Base-by-base conservation (phyloP, 371 early-diverging fungal species). In the Nematocida sp. region DNA sequence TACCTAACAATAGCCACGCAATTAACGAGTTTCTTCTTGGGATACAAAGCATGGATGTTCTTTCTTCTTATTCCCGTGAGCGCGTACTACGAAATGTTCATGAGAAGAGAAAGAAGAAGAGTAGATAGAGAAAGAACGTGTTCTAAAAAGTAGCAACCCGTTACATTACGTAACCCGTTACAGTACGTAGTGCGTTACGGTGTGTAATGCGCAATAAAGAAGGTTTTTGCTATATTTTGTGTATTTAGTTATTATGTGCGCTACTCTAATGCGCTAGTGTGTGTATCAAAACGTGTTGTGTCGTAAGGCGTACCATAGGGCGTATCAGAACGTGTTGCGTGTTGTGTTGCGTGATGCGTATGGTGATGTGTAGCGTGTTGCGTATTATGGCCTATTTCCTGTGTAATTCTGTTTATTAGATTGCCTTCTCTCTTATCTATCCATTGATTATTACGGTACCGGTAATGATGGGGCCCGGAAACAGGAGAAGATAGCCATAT, bases 401-500 rank as follows among this genome's bases (percentile, higher is more conserved):
- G 45, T 23, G 61, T 45, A 23, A 71, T 45, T 13, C 57, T n/a
- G 3, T 45, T 61, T 9, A 71, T 30, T 30, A 71, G 40, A 35
- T 50, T 33, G 36, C 65, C 60, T 18, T 40, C 78, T 25, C 48
- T 55, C 1, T 30, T 20, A 42, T 78, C 63, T 61, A 80, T 25
- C 84, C 85, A 66, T 75, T 84, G 66, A 16, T 79, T 69, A 0
- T 71, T 65, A 65, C 87, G 87, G 66, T 86, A 89, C 78, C 92
- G 91, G 79, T 89, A 95, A 55, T 93, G 87, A 80, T 89, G 89
- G 4, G 93, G 94, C 4, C 96, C 96, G 80, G 91, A 89, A 33
- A 89, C 78, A 2, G 97, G 97, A 4, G 95, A 94, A 16, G 95
- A 94, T 5, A 92, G 84, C 97, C 97, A 97, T 23, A 97, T 90